A percentile compares a stretch with the other conserved stretches of the same genome.
Conservation (phyloP, 2,329 filamentous ascomycete species). For the Cordyceps cateniannulata region DNA sequence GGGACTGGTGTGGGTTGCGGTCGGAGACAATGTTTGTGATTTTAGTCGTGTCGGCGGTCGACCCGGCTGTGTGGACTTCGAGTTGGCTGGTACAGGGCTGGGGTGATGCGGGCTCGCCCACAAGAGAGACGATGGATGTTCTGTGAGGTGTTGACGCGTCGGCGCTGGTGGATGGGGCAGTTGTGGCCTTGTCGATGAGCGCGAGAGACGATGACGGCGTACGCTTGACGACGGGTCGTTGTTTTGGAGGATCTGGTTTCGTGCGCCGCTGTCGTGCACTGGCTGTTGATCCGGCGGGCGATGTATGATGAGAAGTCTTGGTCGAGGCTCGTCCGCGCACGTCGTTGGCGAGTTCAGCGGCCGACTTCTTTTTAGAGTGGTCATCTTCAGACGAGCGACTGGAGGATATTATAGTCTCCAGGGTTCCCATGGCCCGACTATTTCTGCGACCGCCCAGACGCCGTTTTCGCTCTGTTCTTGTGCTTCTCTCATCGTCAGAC, state of each 20-base stretch:
- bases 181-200: conserved; percentile 24
- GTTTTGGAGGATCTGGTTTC: not conserved
- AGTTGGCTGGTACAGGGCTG: conserved; percentile 49
- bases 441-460: conserved; percentile 36
- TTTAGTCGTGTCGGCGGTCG: not conserved
- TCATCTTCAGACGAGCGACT: conserved; percentile 58
- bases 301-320: conserved; percentile 30
- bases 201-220: conserved; percentile 27
- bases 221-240: conserved; percentile 19
- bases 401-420: conserved; percentile 62
- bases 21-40: conserved; percentile 5
- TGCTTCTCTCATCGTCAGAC: conserved; percentile 44
- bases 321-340: conserved; percentile 42
- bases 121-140: conserved; percentile 24
- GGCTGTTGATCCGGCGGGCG: conserved; percentile 25
- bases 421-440: conserved; percentile 52
- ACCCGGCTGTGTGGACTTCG: conserved; percentile 34
- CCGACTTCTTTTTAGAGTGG: conserved; percentile 46
- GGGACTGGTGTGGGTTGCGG: not conserved
- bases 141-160: conserved; percentile 30
- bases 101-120: conserved; percentile 51
- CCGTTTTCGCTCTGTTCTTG: conserved; percentile 32
- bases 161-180: not conserved
- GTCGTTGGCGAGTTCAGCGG: conserved; percentile 48
- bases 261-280: conserved; percentile 16